These are phyloP conservation scores for Rhodotorula sphaerocarpa DNA, from an alignment of 768 basidiomycete species.

Conservation along the genomic window DNA sequence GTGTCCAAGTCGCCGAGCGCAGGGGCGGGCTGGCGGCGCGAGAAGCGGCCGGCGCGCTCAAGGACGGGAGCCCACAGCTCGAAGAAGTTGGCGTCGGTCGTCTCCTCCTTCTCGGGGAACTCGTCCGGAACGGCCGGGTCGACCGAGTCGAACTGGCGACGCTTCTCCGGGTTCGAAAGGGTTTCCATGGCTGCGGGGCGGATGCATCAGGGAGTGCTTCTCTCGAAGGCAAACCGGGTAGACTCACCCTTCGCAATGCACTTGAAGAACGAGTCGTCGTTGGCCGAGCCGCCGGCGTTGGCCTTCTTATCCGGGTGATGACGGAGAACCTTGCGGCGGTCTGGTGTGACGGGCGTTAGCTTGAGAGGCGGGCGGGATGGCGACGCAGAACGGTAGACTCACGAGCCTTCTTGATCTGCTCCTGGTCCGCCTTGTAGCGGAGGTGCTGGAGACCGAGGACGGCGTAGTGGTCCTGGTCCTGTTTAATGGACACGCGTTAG, in stretches of 20 bases:
- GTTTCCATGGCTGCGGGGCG: conserved; percentile 72
- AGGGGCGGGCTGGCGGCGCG: conserved; percentile 71
- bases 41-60: conserved; percentile 86
- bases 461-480: conserved; percentile 98
- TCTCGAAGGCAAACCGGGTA: no score
- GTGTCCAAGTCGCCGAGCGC: conserved; percentile 62
- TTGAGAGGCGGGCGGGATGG: neutral
- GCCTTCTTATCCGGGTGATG: conserved; percentile 98
- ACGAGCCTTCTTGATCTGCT: conserved; percentile 96
- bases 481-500: neutral
- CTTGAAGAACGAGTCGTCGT: conserved; percentile 99
- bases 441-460: conserved; percentile 89
- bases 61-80: conserved; percentile 69
- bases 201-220: no score
- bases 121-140: conserved; percentile 71
- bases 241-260: conserved; percentile 75
- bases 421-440: conserved; percentile 73
- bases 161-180: conserved; percentile 72
- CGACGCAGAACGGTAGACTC: conserved; percentile 43
- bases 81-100: conserved; percentile 59
- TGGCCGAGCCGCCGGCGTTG: conserved; percentile 65
- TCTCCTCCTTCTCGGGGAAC: conserved; percentile 49
- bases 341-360: conserved; percentile 47
- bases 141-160: conserved; percentile 92
- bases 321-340: conserved; percentile 97